Evolutionary conservation across 2,329 filamentous ascomycete genomes (phyloP), one percentile per base, ranked within the genome.

Genomic region (Teratosphaeria destructans): DNA sequence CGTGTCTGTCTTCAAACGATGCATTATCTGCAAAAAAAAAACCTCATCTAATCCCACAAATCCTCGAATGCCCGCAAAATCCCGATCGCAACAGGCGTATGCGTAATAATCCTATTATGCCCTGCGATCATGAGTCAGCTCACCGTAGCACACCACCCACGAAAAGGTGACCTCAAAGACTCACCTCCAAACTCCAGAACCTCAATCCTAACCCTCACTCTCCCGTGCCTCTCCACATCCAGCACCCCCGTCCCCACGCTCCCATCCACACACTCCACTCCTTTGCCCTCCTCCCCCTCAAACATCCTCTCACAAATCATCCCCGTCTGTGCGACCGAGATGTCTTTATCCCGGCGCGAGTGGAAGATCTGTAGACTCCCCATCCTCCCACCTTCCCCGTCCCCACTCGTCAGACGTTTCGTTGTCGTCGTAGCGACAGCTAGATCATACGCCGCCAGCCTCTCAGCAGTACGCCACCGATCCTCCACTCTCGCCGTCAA

Each of bases 261-360:
- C 61, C 56, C 68, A 66, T 66, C 72, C 29, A 68, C 73, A 60
- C 59, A 67, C 37, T 67, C 53, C 12, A 54, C 62, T 39, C 62
- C 57, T 5, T 59, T 62, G 61, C 58, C 62, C 54, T 67, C 68
- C 19, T 68, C 74, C 32, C 61, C 57, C 71, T 64, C 57, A 1
- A 82, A 82, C 0, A 85, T 82, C 0, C 81, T 79, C 34, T 76
- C 76, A 69, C 89, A 90, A 1, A 89, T 74, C 64, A 77, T 79
- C 65, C 86, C 81, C 52, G 85, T 84, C 68, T 91, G 85, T 1
- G 77, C 80, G 76, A 84, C 93, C 0, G 89, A 85, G 61, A 97
- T 96, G 66, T 96, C 90, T 60, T 78, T 77, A 71, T 97, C 93
- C 68, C 96, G 84, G 58, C 82, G 81, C 16, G 91, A 89, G 67